phyloP scores from a whole-genome alignment of 768 basidiomycete genomes.

The Chalciporus piperatus region DNA sequence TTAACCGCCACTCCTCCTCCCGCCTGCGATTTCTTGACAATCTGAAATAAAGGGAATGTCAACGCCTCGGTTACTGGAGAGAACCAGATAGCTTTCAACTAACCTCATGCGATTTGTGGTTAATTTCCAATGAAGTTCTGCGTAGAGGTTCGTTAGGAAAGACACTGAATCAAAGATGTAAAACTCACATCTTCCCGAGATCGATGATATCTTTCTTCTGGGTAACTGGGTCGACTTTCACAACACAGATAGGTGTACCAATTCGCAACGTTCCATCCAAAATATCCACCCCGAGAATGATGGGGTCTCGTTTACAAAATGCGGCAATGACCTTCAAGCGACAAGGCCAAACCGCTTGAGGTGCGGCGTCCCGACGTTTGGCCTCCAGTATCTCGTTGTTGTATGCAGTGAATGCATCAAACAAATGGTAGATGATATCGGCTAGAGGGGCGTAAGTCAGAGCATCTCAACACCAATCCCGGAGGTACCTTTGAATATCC shows the following conservation, averaged over 20 bases:
- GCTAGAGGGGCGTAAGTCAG: slow-evolving; percentile 46
- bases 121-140: slow-evolving; percentile 95
- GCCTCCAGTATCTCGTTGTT: slow-evolving; percentile 89
- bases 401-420: slow-evolving; percentile 94
- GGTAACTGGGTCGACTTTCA: slow-evolving; percentile 84
- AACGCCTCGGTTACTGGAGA: background rate
- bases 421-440: slow-evolving; percentile 98
- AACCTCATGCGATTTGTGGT: slow-evolving; percentile 86
- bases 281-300: slow-evolving; percentile 95
- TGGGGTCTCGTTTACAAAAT: slow-evolving; percentile 96
- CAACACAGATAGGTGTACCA: slow-evolving; percentile 94
- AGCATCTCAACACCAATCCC: background rate
- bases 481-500: slow-evolving; percentile 81
- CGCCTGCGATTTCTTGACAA: slow-evolving; percentile 91
- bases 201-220: slow-evolving; percentile 89
- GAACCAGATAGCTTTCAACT: slow-evolving; percentile 16
- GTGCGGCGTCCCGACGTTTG: slow-evolving; percentile 88
- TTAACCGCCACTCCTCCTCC: slow-evolving; percentile 97
- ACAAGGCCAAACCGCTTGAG: slow-evolving; percentile 96
- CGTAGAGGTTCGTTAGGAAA: background rate
- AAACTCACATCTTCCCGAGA: slow-evolving; percentile 87
- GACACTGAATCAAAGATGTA: background rate
- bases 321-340: slow-evolving; percentile 89
- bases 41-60: slow-evolving; percentile 38
- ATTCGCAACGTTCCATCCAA: slow-evolving; percentile 87